phyloP scores from a whole-genome alignment of 1,284 basidiomycete species.

The Xanthoconium separans region DNA sequence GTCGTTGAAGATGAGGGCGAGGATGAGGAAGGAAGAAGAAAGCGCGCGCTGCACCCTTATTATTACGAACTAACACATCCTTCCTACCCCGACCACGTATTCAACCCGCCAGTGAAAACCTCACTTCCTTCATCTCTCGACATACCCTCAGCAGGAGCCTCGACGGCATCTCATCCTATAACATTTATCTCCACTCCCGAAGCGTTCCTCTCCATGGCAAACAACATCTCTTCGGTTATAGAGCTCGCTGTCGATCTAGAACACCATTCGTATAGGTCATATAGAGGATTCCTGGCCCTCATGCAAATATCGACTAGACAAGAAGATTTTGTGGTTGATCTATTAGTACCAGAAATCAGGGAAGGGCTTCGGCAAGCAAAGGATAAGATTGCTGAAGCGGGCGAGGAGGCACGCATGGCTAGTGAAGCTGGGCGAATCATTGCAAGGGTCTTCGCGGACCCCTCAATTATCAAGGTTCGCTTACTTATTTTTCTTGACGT shows the following conservation, averaged over 20 bases:
- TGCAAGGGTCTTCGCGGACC: slow-evolving; percentile 71
- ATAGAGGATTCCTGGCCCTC: slow-evolving; percentile 86
- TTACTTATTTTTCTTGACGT: neutral
- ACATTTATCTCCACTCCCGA: slow-evolving; percentile 68
- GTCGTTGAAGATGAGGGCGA: slow-evolving; percentile 15
- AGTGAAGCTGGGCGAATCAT: slow-evolving; percentile 54
- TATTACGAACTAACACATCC: slow-evolving; percentile 77
- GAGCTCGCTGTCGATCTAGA: slow-evolving; percentile 96
- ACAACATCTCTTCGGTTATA: slow-evolving; percentile 58
- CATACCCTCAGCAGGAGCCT: neutral
- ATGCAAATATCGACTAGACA: slow-evolving; percentile 91
- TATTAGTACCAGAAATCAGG: slow-evolving; percentile 65
- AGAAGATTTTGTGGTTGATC: slow-evolving; percentile 87
- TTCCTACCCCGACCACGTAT: slow-evolving; percentile 69
- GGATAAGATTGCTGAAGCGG: slow-evolving; percentile 11
- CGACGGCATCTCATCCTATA: slow-evolving; percentile 44
- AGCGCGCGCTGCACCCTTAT: slow-evolving; percentile 66
- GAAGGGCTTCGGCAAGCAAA: slow-evolving; percentile 59
- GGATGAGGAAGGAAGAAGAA: slow-evolving; percentile 24
- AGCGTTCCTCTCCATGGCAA: slow-evolving; percentile 63
- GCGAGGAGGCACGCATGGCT: slow-evolving; percentile 18
- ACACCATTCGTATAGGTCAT: slow-evolving; percentile 87
- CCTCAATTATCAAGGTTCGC: slow-evolving; percentile 79
- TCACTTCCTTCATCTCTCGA: slow-evolving; percentile 54
- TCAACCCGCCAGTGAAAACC: slow-evolving; percentile 45